Percentiles rank a stretch among this genome's conserved stretches.
phyloP scores from a whole-genome alignment of 2,329 filamentous ascomycete genomes.

The Pyricularia grisea region DNA sequence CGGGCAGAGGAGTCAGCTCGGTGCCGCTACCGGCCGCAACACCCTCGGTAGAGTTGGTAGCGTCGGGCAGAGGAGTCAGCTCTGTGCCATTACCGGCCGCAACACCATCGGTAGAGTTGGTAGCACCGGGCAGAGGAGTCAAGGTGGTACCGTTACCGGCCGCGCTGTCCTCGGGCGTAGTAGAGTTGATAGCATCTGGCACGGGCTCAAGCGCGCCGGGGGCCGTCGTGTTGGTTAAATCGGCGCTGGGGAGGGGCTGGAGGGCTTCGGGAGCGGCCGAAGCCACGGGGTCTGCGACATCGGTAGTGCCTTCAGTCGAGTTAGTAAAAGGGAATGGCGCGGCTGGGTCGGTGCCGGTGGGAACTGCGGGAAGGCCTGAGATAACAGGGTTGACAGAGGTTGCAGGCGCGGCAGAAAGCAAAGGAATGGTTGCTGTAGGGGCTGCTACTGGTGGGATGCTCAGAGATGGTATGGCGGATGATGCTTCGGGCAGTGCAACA shows the following conservation, averaged over 20 bases:
- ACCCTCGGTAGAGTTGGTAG: not conserved
- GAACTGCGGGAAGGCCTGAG: not conserved
- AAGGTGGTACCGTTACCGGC: not conserved
- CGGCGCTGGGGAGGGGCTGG: not conserved
- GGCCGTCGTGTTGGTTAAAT: not conserved
- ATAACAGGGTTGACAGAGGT: not conserved
- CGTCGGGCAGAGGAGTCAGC: not conserved
- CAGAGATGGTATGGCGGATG: not conserved
- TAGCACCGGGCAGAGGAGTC: too few species aligned
- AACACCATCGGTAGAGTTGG: not conserved
- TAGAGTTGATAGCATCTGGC: not conserved
- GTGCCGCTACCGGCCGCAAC: not conserved
- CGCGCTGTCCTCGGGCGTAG: not conserved
- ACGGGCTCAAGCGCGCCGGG: not conserved
- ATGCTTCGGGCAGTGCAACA: not conserved
- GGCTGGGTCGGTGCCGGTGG: not conserved
- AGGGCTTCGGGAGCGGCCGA: not conserved
- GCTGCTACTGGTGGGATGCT: not conserved
- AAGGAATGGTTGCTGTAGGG: not conserved
- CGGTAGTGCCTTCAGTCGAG: not conserved
- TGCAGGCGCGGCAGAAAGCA: not conserved
- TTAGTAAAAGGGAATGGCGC: not conserved
- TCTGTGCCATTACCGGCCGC: not conserved
- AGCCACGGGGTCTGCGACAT: not conserved
- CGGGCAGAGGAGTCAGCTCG: not conserved